Percentiles rank a stretch among this genome's conserved stretches.
Evolutionary conservation across 495 filamentous ascomycete genomes (phyloP).

Genomic region (Melanomma pulvis-pyrius): DNA sequence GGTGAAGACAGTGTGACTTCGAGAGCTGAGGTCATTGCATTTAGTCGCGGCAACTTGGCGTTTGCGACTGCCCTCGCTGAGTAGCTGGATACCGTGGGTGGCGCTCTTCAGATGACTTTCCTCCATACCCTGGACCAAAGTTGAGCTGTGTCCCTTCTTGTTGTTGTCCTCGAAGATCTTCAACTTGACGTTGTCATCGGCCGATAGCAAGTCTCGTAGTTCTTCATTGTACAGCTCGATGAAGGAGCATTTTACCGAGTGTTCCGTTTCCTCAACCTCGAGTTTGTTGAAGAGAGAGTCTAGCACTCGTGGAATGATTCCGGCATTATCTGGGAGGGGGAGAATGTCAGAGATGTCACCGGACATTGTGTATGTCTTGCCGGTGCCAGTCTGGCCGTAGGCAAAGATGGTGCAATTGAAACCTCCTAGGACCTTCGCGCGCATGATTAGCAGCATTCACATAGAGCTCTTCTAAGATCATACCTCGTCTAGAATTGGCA

Average conservation of each 20-base stretch:
- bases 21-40: slow-evolving; percentile 94
- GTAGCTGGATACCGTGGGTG: slow-evolving; percentile 77
- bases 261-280: slow-evolving; percentile 75
- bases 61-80: slow-evolving; percentile 88
- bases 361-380: slow-evolving; percentile 99
- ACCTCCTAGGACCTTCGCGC: slow-evolving; percentile 81
- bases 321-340: slow-evolving; percentile 84
- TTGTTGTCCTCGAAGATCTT: slow-evolving; percentile 91
- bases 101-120: slow-evolving; percentile 88
- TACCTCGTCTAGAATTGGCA: slow-evolving; percentile 90
- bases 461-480: slow-evolving; percentile 26
- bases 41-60: slow-evolving; percentile 97
- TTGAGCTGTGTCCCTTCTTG: slow-evolving; percentile 75
- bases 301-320: slow-evolving; percentile 88
- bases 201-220: slow-evolving; percentile 80
- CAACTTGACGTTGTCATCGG: slow-evolving; percentile 79
- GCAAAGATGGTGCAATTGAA: slow-evolving; percentile 99
- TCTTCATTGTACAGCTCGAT: slow-evolving; percentile 99
- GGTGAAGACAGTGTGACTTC: slow-evolving; percentile 96
- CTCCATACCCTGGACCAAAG: slow-evolving; percentile 95
- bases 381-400: slow-evolving; percentile 96
- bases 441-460: neutral
- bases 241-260: slow-evolving; percentile 94
- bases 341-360: slow-evolving; percentile 90
- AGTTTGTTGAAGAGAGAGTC: slow-evolving; percentile 85